Conservation (phyloP, 805 yeast species). For the Saturnispora hagleri region DNA sequence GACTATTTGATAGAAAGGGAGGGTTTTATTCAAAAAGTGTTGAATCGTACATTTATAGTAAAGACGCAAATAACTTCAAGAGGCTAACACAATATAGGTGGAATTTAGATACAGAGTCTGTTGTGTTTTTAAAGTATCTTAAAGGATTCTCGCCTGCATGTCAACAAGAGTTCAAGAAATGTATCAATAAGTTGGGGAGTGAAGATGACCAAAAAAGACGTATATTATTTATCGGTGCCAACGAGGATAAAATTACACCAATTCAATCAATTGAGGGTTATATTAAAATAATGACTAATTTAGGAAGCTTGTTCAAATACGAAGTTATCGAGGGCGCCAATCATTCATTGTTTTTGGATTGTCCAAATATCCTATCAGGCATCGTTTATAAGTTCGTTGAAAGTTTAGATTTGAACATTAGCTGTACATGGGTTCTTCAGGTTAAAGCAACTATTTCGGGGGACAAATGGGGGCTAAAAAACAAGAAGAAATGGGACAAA, state of each 20-base stretch:
- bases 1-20: constrained; percentile 51
- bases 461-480: constrained; percentile 73
- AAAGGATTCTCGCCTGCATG: constrained; percentile 39
- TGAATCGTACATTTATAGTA: constrained; percentile 37
- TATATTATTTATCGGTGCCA: constrained; percentile 50
- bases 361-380: constrained; percentile 58
- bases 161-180: constrained; percentile 34
- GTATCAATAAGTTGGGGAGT: constrained; percentile 28
- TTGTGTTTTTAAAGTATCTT: constrained; percentile 44
- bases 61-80: constrained; percentile 26
- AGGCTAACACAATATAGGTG: constrained; percentile 55
- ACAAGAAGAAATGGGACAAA: constrained; percentile 61
- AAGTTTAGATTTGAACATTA: constrained; percentile 38
- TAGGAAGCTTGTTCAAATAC: constrained; percentile 25
- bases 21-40: constrained; percentile 58
- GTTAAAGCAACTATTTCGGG: constrained; percentile 54
- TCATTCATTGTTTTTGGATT: constrained; percentile 53
- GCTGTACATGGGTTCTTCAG: constrained; percentile 63
- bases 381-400: constrained; percentile 49
- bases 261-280: constrained; percentile 22
- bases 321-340: constrained; percentile 44
- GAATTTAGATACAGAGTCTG: constrained; percentile 56
- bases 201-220: constrained; percentile 16
- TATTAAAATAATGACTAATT: neutral
- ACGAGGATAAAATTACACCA: constrained; percentile 50